Evolutionary conservation across 2,329 filamentous ascomycete genomes (phyloP), one percentile per base, ranked within the genome.

Genomic region (Colletotrichum sublineola): DNA sequence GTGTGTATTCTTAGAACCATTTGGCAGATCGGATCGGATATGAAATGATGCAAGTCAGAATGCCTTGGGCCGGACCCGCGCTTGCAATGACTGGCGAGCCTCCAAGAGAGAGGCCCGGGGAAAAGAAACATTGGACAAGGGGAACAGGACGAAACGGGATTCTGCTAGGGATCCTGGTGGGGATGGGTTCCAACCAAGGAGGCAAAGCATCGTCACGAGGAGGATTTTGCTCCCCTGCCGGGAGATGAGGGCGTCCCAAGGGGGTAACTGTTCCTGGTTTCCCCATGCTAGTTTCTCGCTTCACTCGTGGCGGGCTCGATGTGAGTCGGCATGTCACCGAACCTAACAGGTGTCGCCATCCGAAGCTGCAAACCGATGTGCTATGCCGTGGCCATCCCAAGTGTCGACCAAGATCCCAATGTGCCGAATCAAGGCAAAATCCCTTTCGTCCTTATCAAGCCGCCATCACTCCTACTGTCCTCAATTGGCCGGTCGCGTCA

Each of bases 1-100:
- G 57, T 38, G 57, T 44, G 46, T 74, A 74, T 74, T 74, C 68
- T 74, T 73, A 72, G 72, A 74, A 73, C 48, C 20, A 65, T 63
- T 63, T 68, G 72, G 68, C 63, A 74, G 72, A 74, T 74, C 68
- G 63, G 72, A 74, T 74, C 72, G 72, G 72, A 74, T 73, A 73
- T 68, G 72, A 74, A 67, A 68, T 64, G 63, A 62, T 74, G 68
- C 72, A 74, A 71, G 63, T 58, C 48, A 61, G 63, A 52, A 74
- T 68, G 56, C 44, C 68, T 68, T 72, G 63, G 72, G 48, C 50
- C 58, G 68, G 72, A 72, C 60, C 72, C 77, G 63, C 63, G 63
- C 70, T 67, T 67, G 66, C 66, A 69, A 64, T 31, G 42, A 68
- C 60, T 63, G 69, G 29, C 53, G 44, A 60, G 65, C 31, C 24